Evolutionary conservation across 2,329 filamentous ascomycete species (phyloP).

Genomic region (Alternaria dauci): DNA sequence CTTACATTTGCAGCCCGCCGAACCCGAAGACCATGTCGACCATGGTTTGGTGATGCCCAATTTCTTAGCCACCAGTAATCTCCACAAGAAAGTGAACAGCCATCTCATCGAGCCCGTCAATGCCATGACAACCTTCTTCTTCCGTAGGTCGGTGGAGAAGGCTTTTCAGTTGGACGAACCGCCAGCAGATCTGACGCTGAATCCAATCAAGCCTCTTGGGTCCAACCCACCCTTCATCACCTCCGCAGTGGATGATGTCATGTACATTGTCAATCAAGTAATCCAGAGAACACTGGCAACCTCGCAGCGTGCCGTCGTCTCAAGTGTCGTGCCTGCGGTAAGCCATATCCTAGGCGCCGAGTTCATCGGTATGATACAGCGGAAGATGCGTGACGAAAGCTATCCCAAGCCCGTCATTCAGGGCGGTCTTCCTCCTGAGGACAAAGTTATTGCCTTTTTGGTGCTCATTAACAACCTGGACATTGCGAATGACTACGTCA

Average conservation of each 20-base stretch:
- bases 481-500: conserved; percentile 87
- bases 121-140: conserved; percentile 93
- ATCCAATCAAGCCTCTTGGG: conserved; percentile 73
- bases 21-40: conserved; percentile 63
- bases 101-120: conserved; percentile 85
- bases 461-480: conserved; percentile 96
- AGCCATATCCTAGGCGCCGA: conserved; percentile 83
- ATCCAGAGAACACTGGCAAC: conserved; percentile 87
- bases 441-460: conserved; percentile 87
- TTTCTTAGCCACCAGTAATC: conserved; percentile 79
- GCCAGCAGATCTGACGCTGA: conserved; percentile 80
- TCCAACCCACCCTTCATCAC: conserved; percentile 90
- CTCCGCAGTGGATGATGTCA: conserved; percentile 95
- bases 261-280: conserved; percentile 97
- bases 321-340: conserved; percentile 79
- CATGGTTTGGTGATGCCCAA: conserved; percentile 71
- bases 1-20: conserved; percentile 38
- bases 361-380: conserved; percentile 96
- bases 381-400: conserved; percentile 95
- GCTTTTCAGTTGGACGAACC: conserved; percentile 96
- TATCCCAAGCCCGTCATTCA: conserved; percentile 83
- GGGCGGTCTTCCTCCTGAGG: conserved; percentile 84
- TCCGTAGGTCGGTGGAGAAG: conserved; percentile 94
- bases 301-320: conserved; percentile 79
- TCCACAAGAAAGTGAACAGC: conserved; percentile 78